A percentile compares a stretch with the other conserved stretches of the same genome.
Evolutionary conservation across 345 rosid genomes (phyloP).

Genomic region (Lepidium sativum): DNA sequence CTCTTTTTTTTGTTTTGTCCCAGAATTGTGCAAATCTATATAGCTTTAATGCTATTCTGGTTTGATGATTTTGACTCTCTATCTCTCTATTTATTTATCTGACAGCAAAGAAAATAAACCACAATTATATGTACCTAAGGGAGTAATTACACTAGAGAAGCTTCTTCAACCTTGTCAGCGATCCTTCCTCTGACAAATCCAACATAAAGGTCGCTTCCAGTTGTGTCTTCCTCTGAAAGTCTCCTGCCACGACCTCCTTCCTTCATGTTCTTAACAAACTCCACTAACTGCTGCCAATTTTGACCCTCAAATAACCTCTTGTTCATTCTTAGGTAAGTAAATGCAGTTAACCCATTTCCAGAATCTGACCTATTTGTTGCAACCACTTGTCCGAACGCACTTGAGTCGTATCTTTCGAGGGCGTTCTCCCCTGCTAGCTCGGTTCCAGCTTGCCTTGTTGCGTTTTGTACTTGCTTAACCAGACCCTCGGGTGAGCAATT

Average conservation of each 20-base stretch:
- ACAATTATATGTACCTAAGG: conserved; percentile 7
- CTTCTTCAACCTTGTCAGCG: conserved; percentile 24
- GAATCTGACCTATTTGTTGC: conserved; percentile 66
- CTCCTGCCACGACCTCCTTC: conserved; percentile 49
- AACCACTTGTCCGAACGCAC: conserved; percentile 64
- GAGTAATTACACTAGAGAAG: conserved; percentile 33
- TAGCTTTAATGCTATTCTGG: not conserved
- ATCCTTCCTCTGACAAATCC: conserved; percentile 46
- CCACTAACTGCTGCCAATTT: conserved; percentile 72
- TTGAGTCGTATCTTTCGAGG: conserved; percentile 70
- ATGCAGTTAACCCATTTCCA: conserved; percentile 71
- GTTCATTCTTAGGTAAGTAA: conserved; percentile 83
- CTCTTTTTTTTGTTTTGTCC: not conserved
- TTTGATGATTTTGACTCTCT: not conserved
- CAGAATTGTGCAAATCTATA: conserved; percentile 9
- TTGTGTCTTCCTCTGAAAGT: conserved; percentile 47
- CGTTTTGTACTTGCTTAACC: conserved; percentile 77
- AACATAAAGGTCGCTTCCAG: conserved; percentile 50
- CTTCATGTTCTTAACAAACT: conserved; percentile 75
- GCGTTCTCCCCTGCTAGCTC: conserved; percentile 94
- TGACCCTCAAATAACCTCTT: conserved; percentile 76
- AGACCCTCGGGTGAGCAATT: conserved; percentile 90
- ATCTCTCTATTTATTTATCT: conserved; percentile 5
- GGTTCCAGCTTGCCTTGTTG: conserved; percentile 44
- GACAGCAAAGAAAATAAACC: not conserved